phyloP scores from a whole-genome alignment of 345 rosid species.

The Eucalyptus fibrosa region DNA sequence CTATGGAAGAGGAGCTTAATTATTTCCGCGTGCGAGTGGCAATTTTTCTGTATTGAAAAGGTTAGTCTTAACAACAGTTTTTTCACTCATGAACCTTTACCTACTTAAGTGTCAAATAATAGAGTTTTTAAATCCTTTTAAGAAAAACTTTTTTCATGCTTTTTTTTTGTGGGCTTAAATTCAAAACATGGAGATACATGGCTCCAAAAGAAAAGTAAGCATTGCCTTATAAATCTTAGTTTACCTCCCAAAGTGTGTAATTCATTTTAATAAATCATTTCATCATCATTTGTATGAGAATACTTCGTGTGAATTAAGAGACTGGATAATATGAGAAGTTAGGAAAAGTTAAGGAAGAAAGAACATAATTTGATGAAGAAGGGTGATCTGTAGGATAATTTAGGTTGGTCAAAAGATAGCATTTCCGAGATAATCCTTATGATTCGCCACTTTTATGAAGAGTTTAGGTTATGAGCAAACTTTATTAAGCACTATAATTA shows the following conservation, averaged over 20 bases:
- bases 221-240: background rate
- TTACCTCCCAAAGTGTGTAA: background rate
- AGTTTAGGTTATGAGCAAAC: background rate
- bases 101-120: background rate
- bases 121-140: background rate
- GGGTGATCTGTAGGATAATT: background rate
- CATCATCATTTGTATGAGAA: background rate
- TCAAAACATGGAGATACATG: background rate
- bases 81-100: background rate
- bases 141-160: background rate
- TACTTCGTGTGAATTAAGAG: background rate
- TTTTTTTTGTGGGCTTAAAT: background rate
- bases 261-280: background rate
- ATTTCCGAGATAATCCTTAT: background rate
- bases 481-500: slow-evolving; percentile 2
- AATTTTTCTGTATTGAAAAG: background rate
- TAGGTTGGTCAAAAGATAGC: background rate
- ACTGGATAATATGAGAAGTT: background rate
- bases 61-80: background rate
- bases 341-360: background rate
- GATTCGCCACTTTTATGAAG: background rate
- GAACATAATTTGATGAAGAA: background rate
- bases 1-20: background rate
- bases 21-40: background rate
- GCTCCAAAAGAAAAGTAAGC: background rate